Evolutionary conservation across 192 early-diverging fungal species (phyloP).

Genomic region (Umbelopsis sp.): DNA sequence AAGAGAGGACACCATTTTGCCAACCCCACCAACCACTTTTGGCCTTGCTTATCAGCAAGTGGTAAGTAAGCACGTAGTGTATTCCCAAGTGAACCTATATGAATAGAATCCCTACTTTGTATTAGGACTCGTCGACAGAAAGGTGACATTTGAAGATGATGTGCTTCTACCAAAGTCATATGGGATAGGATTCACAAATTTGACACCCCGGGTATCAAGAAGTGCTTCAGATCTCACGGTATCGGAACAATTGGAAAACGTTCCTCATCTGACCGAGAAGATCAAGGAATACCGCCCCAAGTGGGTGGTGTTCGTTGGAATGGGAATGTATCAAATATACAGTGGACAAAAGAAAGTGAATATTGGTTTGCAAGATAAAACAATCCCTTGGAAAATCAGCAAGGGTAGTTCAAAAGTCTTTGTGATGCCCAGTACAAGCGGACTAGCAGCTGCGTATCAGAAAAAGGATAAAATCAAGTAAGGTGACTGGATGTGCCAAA

Average conservation of each 20-base stretch:
- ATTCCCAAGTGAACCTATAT: too few relatives aligned
- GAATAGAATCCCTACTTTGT: too few relatives aligned
- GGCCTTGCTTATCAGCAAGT: conserved; percentile 66
- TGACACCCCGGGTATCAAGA: conserved; percentile 61
- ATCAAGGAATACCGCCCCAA: conserved; percentile 58
- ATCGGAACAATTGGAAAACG: conserved; percentile 58
- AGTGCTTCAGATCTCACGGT: conserved; percentile 59
- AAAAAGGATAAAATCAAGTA: conserved; percentile 64
- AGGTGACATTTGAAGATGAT: conserved; percentile 56
- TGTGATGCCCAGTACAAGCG: conserved; percentile 71
- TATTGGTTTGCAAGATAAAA: conserved; percentile 48
- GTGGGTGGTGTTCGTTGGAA: conserved; percentile 71
- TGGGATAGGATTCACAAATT: conserved; percentile 67
- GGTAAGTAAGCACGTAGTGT: conserved; percentile 28
- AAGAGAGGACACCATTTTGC: conserved; percentile 67
- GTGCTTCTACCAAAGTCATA: conserved; percentile 42
- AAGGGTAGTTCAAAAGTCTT: conserved; percentile 23
- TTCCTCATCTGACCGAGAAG: conserved; percentile 63
- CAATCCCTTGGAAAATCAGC: conserved; percentile 23
- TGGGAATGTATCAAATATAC: conserved; percentile 70
- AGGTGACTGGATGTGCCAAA: not conserved
- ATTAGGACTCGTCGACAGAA: conserved; percentile 47
- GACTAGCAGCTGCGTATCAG: conserved; percentile 62
- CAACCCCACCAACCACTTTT: conserved; percentile 73
- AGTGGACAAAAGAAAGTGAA: conserved; percentile 18